Percentiles rank a stretch among this genome's conserved stretches.
These are phyloP conservation scores for Metarhizium rileyi DNA, from an alignment of 2,329 filamentous ascomycete species.

Conservation along the genomic window DNA sequence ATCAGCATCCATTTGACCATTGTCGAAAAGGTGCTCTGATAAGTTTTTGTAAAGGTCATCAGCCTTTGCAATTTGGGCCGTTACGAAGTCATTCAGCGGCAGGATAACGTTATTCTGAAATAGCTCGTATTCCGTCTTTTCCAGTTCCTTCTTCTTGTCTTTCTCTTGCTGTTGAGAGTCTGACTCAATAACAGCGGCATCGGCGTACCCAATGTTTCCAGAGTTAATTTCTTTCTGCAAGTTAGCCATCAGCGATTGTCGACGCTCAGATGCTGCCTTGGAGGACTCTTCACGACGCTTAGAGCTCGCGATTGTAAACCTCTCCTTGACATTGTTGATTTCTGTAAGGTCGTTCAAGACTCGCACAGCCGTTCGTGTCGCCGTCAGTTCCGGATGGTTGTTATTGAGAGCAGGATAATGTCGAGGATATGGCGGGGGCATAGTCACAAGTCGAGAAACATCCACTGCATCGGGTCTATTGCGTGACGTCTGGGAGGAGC, in stretches of 20 bases:
- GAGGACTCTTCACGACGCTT: conserved; percentile 48
- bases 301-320: conserved; percentile 44
- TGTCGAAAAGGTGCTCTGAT: conserved; percentile 60
- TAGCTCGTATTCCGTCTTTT: conserved; percentile 71
- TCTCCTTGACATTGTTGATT: conserved; percentile 57
- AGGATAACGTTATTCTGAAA: conserved; percentile 79
- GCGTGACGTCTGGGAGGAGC: conserved; percentile 32
- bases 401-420: conserved; percentile 96
- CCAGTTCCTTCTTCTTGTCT: conserved; percentile 58
- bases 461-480: conserved; percentile 55
- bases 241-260: conserved; percentile 58
- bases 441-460: conserved; percentile 81
- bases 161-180: conserved; percentile 64
- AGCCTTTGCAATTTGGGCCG: conserved; percentile 61
- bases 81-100: conserved; percentile 72
- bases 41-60: conserved; percentile 71
- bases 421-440: conserved; percentile 87
- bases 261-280: conserved; percentile 40
- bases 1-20: conserved; percentile 56
- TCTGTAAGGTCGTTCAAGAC: conserved; percentile 65
- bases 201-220: conserved; percentile 71
- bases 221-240: conserved; percentile 70
- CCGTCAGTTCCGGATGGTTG: conserved; percentile 78
- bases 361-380: conserved; percentile 65
- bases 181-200: conserved; percentile 72